Conservation (phyloP, 2,329 filamentous ascomycete genomes). For the Knoxdaviesia capensis region DNA sequence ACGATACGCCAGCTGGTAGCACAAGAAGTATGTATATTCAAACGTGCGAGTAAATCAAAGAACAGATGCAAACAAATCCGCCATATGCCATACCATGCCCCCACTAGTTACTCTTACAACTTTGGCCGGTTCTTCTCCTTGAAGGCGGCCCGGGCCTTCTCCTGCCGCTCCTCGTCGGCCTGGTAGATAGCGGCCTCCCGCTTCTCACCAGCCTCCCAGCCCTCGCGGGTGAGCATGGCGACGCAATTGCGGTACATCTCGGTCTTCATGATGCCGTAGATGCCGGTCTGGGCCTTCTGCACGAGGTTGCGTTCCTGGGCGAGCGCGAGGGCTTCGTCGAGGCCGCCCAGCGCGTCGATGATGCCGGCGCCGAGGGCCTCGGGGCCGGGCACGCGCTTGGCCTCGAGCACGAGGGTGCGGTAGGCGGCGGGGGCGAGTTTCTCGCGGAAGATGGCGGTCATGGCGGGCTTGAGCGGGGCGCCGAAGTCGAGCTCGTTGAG, state of each 20-base stretch:
- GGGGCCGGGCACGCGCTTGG: slow-evolving; percentile 40
- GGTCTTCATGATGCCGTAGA: slow-evolving; percentile 52
- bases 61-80: neutral
- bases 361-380: slow-evolving; percentile 46
- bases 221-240: slow-evolving; percentile 30
- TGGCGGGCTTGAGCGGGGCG: slow-evolving; percentile 51
- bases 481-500: slow-evolving; percentile 70
- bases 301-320: slow-evolving; percentile 37
- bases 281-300: slow-evolving; percentile 40
- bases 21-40: neutral
- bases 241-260: slow-evolving; percentile 57
- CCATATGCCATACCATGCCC: neutral
- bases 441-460: slow-evolving; percentile 54
- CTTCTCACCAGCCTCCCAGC: slow-evolving; percentile 26
- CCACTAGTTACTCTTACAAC: slow-evolving; percentile 9
- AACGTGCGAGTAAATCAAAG: neutral
- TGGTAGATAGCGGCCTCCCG: slow-evolving; percentile 21
- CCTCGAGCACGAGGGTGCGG: slow-evolving; percentile 52
- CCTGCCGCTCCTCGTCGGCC: slow-evolving; percentile 29
- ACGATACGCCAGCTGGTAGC: too few relatives aligned
- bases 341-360: slow-evolving; percentile 45
- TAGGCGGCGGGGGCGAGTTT: slow-evolving; percentile 40
- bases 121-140: slow-evolving; percentile 13
- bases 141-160: slow-evolving; percentile 9
- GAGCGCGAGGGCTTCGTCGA: slow-evolving; percentile 41